Evolutionary conservation across 129 eudicot genomes (phyloP).

Genomic region (Chrysanthemum makinoi): DNA sequence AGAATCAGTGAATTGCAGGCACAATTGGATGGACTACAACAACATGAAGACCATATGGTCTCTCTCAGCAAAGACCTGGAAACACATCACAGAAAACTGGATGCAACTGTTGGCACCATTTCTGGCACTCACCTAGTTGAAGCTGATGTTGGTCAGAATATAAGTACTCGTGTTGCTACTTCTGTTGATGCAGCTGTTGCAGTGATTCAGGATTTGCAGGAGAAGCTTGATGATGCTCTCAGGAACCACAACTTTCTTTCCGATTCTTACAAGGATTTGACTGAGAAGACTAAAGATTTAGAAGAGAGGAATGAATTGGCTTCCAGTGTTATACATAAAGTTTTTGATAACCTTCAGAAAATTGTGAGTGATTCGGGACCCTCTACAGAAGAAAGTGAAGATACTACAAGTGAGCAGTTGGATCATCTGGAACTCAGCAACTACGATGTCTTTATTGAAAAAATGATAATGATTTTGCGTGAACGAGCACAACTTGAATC

Average conservation of each 20-base stretch:
- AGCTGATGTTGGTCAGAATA: conserved; percentile 21
- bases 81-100: conserved; percentile 46
- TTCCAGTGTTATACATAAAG: conserved; percentile 41
- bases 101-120: conserved; percentile 30
- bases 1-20: conserved; percentile 46
- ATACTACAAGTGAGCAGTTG: conserved; percentile 27
- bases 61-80: conserved; percentile 22
- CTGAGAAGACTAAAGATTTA: conserved; percentile 43
- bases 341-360: conserved; percentile 52
- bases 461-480: conserved; percentile 38
- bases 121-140: background rate
- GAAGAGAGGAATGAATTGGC: conserved; percentile 47
- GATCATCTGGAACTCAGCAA: conserved; percentile 51
- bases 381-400: conserved; percentile 39
- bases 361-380: conserved; percentile 46
- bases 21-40: conserved; percentile 48
- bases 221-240: conserved; percentile 50
- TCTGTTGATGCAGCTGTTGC: conserved; percentile 54
- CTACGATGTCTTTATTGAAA: conserved; percentile 43
- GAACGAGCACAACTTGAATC: conserved; percentile 55
- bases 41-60: background rate
- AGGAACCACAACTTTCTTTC: conserved; percentile 31
- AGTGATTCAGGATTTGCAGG: conserved; percentile 51
- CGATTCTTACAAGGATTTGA: conserved; percentile 33
- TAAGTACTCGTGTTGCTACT: conserved; percentile 37